Base-by-base conservation (phyloP, 2,329 filamentous ascomycete genomes). In the Xylariaceae sp. region DNA sequence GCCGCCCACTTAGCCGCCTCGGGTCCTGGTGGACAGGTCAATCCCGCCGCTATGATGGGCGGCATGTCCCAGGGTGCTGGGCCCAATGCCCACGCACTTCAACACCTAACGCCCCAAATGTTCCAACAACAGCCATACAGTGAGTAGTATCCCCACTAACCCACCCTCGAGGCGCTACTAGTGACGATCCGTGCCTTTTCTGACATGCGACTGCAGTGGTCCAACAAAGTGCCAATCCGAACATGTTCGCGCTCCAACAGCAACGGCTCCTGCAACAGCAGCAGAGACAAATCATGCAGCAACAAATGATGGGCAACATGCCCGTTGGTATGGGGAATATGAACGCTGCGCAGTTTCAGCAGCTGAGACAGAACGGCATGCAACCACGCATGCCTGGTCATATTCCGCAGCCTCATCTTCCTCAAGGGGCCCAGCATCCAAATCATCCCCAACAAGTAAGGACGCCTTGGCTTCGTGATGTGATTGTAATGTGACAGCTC, bases 31-130 rank as follows among this genome's bases (percentile, higher is more conserved):
- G 84, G 82, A 62, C 88, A 89, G 71, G 86, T 90, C 65, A 89
- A 85, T 71, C 87, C 89, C 68, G 83, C 82, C 34, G 82, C 85
- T 58, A 83, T 92, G 80, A 90, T 92, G 88, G 83, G 78, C 64
- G 86, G 83, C 59, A 90, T 92, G 85, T 88, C 88, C 64, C 87
- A 87, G 35, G 84, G 87, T 62, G 80, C 79, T 56, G 82, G 79
- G 56, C 83, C 83, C 60, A 88, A 85, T 73, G 82, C 83, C 61
- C 88, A 90, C 74, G 86, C 86, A 15, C 75, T 92, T 67, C 86
- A 88, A 70, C 89, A 92, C 71, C 72, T 92, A 56, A 89, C 80
- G 69, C 87, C 88, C 48, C 79, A 84, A 65, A 76, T 86, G 71
- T 80, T 85, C 61, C 83, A 78, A 41, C 76, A 81, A 35, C 67